Conservation (phyloP, 1,139 yeast genomes). For the Spathaspora jeffriesii region DNA sequence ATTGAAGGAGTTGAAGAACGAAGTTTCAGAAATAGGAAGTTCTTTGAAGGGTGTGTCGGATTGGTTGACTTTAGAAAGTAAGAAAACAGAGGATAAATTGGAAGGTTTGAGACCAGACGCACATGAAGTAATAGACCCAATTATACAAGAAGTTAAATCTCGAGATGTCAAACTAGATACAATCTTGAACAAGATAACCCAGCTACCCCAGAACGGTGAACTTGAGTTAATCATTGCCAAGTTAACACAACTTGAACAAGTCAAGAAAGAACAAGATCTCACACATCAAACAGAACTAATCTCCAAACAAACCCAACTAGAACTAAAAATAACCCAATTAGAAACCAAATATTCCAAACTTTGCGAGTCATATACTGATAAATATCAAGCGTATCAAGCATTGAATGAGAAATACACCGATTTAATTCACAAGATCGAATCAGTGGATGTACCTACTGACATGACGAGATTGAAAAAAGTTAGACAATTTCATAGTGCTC, state of each 20-base stretch:
- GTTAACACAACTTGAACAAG: conserved; percentile 4
- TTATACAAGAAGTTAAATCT: conserved; percentile 25
- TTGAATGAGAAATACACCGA: conserved; percentile 26
- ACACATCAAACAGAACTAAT: neutral
- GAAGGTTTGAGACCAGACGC: conserved; percentile 9
- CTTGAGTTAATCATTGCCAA: neutral
- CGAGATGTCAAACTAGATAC: conserved; percentile 21
- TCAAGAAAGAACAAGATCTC: neutral
- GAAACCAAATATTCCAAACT: conserved; percentile 22
- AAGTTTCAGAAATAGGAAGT: neutral
- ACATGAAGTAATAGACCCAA: conserved; percentile 23
- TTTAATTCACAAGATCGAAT: conserved; percentile 16
- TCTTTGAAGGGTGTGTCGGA: neutral
- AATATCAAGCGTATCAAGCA: conserved; percentile 22
- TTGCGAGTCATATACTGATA: conserved; percentile 22
- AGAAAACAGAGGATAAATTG: conserved; percentile 1
- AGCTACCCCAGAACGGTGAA: neutral
- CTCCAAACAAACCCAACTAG: conserved; percentile 6
- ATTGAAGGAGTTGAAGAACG: too few relatives aligned
- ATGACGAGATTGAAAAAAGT: conserved; percentile 21
- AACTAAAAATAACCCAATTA: conserved; percentile 10
- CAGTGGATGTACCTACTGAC: conserved; percentile 4
- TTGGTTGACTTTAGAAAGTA: neutral
- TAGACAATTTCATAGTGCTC: conserved; percentile 28
- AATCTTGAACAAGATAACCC: conserved; percentile 14